These are phyloP conservation scores for Tardiomyces digboiensis DNA, from an alignment of 1,139 yeast genomes.

Conservation along the genomic window DNA sequence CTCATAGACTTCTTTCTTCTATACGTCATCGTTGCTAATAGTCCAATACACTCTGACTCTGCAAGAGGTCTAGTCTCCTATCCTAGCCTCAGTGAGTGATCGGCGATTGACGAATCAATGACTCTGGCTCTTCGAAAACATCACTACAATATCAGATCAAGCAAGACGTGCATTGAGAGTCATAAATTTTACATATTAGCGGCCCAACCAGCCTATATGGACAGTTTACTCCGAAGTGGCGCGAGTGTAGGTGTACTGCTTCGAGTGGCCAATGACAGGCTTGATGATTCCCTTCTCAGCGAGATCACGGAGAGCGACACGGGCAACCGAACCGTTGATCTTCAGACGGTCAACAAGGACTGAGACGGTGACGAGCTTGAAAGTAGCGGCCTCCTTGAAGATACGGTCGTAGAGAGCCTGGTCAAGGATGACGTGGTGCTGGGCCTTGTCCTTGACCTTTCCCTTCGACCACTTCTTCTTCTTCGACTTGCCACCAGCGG, in stretches of 20 bases:
- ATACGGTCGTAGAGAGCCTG: conserved; percentile 99
- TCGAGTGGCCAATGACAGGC: conserved; percentile 92
- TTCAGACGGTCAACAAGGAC: conserved; percentile 98
- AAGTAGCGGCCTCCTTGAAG: conserved; percentile 98
- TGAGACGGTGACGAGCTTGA: conserved; percentile 96
- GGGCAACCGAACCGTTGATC: conserved; percentile 98
- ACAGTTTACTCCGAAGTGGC: conserved; percentile 8
- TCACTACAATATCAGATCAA: too few species aligned
- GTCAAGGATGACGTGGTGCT: conserved; percentile 94
- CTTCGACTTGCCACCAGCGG: conserved; percentile 99
- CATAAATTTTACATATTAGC: background rate
- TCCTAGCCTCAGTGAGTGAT: too few species aligned
- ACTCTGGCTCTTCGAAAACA: too few species aligned
- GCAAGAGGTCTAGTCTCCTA: too few species aligned
- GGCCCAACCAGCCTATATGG: background rate
- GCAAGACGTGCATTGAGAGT: conserved; percentile 1
- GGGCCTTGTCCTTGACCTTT: conserved; percentile 99
- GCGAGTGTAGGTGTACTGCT: conserved; percentile 81
- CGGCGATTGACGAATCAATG: too few species aligned
- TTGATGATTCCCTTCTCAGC: conserved; percentile 93
- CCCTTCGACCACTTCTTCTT: conserved; percentile 99
- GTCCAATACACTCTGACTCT: too few species aligned
- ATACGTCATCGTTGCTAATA: too few species aligned
- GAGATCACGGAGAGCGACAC: conserved; percentile 95
- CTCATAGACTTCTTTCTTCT: too few species aligned